Percentiles rank a stretch among this genome's conserved stretches.
phyloP scores from a whole-genome alignment of 345 rosid species.

The Carallia brachiata region DNA sequence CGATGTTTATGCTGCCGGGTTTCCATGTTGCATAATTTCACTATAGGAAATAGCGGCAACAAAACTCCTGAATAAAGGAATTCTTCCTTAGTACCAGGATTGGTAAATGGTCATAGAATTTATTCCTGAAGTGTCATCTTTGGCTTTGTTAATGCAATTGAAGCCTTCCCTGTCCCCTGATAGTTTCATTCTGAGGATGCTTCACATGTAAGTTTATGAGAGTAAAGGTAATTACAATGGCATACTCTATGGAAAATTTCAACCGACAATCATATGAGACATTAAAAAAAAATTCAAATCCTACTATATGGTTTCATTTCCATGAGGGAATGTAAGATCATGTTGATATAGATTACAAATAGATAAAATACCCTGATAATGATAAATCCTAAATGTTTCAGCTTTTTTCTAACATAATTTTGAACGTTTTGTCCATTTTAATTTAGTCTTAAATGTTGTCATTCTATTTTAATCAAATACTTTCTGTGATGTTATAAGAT shows the following conservation, averaged over 20 bases:
- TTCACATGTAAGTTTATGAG: neutral
- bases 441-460: too few relatives aligned
- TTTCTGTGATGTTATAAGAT: too few relatives aligned
- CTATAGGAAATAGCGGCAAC: neutral
- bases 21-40: constrained; percentile 11
- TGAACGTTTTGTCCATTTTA: too few relatives aligned
- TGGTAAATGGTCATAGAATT: constrained; percentile 26
- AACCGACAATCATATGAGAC: too few relatives aligned
- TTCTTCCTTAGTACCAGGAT: neutral
- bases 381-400: too few relatives aligned
- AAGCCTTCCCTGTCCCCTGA: constrained; percentile 46
- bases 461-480: too few relatives aligned
- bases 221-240: neutral
- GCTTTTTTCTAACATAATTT: too few relatives aligned
- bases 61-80: constrained; percentile 1
- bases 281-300: too few relatives aligned
- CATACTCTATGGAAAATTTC: constrained; percentile 12
- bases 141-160: constrained; percentile 69
- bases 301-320: too few relatives aligned
- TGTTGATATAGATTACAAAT: too few relatives aligned
- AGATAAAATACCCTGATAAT: too few relatives aligned
- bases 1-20: constrained; percentile 13
- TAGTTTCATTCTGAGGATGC: constrained; percentile 19
- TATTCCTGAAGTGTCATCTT: constrained; percentile 35
- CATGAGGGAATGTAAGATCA: too few relatives aligned